A percentile compares a stretch with the other conserved stretches of the same genome.
These are phyloP conservation scores for Raddia guianensis DNA, from an alignment of 176 grass and related monocot species.

Conservation along the genomic window DNA sequence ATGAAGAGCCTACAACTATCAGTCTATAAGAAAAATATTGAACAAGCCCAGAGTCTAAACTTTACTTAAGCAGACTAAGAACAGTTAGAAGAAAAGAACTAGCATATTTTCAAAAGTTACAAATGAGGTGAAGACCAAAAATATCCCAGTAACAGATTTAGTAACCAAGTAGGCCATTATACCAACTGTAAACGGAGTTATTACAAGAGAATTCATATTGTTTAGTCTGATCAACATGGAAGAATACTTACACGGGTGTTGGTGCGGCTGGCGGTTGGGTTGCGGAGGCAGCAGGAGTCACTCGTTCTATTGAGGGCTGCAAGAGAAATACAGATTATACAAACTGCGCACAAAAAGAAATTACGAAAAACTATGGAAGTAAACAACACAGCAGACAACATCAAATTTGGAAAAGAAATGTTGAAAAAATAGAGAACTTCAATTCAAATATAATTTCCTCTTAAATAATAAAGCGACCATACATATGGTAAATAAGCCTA, in stretches of 20 bases:
- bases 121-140: conserved; percentile 7
- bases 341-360: neutral
- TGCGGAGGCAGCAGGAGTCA: conserved; percentile 28
- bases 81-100: neutral
- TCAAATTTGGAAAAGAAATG: neutral
- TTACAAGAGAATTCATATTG: neutral
- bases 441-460: neutral
- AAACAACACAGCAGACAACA: neutral
- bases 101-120: conserved; percentile 3
- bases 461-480: conserved; percentile 29
- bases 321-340: conserved; percentile 17
- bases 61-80: conserved; percentile 15
- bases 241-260: conserved; percentile 33
- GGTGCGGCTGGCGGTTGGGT: conserved; percentile 28
- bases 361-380: neutral
- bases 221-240: neutral
- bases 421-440: neutral
- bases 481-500: conserved; percentile 5
- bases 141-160: neutral
- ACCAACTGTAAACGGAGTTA: neutral
- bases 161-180: neutral
- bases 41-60: neutral
- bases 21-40: neutral
- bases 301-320: conserved; percentile 40
- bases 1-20: neutral